Base-by-base conservation (phyloP, 129 eudicot species). In the Oenanthe sinensis region DNA sequence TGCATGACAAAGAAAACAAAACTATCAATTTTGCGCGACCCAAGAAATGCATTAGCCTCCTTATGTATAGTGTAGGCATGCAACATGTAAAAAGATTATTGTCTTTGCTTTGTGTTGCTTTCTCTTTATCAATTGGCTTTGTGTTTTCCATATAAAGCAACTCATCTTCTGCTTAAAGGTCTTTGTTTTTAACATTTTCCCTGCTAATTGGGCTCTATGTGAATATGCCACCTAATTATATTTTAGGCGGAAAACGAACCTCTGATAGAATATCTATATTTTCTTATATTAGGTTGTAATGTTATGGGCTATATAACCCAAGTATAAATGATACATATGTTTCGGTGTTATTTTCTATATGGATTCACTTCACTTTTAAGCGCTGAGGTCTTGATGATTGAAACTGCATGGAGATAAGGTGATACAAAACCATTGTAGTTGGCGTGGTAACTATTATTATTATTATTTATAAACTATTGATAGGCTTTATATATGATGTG, bases 81-180 rank as follows among this genome's bases (percentile, higher is more conserved):
- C 78, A 84, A 82, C 54, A 82, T 86, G 88, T 71, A 78, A 20
- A 78, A 79, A 79, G 77, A 80, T 60, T 79, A 77, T 33, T 85
- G 82, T 74, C 68, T 76, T 88, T 89, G 85, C 87, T 86, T 84
- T 89, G 80, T 77, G 74, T 78, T 84, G 86, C 83, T 85, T 84
- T 86, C 84, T 85, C 73, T 88, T 78, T 78, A 79, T 82, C 83
- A 82, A 83, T 88, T 86, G 88, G 88, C 82, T 44, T 73, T 86
- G 87, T 79, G 85, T 84, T 86, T 88, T 86, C 92, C 82, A 86
- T 78, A 82, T 81, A 89, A 86, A 89, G 88, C 84, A 84, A 71
- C 80, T 75, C 11, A 60, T 78, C 79, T 81, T 84, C 90, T 81
- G 84, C 71, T 84, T 86, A 86, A 89, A 88, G 77, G 81, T 73